Conservation (phyloP, 1,284 basidiomycete species). For the Phylloboletellus chloephorus region DNA sequence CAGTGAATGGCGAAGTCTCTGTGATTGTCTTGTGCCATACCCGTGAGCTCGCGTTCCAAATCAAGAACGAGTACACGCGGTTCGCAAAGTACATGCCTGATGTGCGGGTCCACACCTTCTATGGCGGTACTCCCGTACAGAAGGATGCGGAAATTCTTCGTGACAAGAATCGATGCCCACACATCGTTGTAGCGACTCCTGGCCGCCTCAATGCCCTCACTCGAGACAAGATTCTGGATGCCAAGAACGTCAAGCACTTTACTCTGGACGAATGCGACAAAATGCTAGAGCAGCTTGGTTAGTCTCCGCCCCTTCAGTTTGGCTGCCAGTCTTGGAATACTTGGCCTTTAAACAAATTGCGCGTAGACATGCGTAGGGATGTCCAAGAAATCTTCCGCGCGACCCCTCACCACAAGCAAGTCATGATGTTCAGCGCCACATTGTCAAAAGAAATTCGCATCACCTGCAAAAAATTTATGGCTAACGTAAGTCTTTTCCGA, state of each 20-base stretch:
- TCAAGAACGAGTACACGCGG: slow-evolving; percentile 98
- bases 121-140: slow-evolving; percentile 92
- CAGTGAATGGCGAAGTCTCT: slow-evolving; percentile 96
- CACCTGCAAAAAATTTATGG: slow-evolving; percentile 99
- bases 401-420: slow-evolving; percentile 99
- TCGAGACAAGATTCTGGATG: slow-evolving; percentile 90
- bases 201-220: slow-evolving; percentile 91
- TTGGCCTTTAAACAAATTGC: slow-evolving; percentile 40
- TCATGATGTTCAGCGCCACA: slow-evolving; percentile 99
- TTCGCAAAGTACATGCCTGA: slow-evolving; percentile 99
- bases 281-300: slow-evolving; percentile 99
- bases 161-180: slow-evolving; percentile 96
- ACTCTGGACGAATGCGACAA: slow-evolving; percentile 99
- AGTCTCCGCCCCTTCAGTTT: slow-evolving; percentile 69
- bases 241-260: slow-evolving; percentile 96
- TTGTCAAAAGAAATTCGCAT: slow-evolving; percentile 94
- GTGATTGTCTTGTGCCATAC: slow-evolving; percentile 99
- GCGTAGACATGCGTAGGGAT: slow-evolving; percentile 98
- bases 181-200: slow-evolving; percentile 98
- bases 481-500: slow-evolving; percentile 65
- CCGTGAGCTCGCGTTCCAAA: slow-evolving; percentile 98
- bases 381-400: slow-evolving; percentile 99
- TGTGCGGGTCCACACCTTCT: slow-evolving; percentile 96
- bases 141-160: slow-evolving; percentile 94
- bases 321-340: slow-evolving; percentile 38